Evolutionary conservation across 2,329 filamentous ascomycete species (phyloP).

Genomic region (Trematosphaeria pertusa): DNA sequence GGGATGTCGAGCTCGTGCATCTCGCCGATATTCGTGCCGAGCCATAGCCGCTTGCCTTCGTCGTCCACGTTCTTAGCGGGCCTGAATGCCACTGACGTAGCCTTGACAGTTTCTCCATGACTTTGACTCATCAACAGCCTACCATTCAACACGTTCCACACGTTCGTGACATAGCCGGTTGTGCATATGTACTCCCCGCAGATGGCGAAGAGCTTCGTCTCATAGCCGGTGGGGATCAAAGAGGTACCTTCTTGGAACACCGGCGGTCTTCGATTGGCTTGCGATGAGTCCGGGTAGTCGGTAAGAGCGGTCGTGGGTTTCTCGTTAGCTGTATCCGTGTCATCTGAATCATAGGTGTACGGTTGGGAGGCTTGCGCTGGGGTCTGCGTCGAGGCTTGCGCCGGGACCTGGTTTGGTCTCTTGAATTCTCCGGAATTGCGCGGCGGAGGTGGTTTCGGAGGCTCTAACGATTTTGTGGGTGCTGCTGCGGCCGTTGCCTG

Average conservation of each 20-base stretch:
- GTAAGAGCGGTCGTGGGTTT: slow-evolving; percentile 61
- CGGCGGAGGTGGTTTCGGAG: slow-evolving; percentile 43
- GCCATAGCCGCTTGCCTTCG: slow-evolving; percentile 84
- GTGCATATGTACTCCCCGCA: slow-evolving; percentile 89
- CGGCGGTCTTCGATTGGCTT: slow-evolving; percentile 84
- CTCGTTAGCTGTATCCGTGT: slow-evolving; percentile 52
- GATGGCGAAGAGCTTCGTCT: slow-evolving; percentile 83
- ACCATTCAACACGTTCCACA: slow-evolving; percentile 85
- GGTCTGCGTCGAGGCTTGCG: slow-evolving; percentile 13
- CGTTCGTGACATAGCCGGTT: slow-evolving; percentile 82
- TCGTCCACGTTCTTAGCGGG: slow-evolving; percentile 77
- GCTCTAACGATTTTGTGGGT: slow-evolving; percentile 33
- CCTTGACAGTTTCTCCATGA: slow-evolving; percentile 85
- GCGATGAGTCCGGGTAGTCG: slow-evolving; percentile 83
- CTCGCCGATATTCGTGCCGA: slow-evolving; percentile 88
- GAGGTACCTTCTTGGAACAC: slow-evolving; percentile 73
- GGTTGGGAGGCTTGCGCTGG: slow-evolving; percentile 22
- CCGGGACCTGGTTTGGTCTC: slow-evolving; percentile 28
- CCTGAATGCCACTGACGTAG: slow-evolving; percentile 84
- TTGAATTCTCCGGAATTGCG: slow-evolving; percentile 44
- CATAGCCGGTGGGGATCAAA: slow-evolving; percentile 84
- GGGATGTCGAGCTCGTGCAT: slow-evolving; percentile 86
- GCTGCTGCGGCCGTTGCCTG: slow-evolving; percentile 30
- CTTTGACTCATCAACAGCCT: slow-evolving; percentile 80
- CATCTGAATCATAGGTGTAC: slow-evolving; percentile 58